phyloP scores from a whole-genome alignment of 129 eudicot genomes.

The Flaveria brownii region DNA sequence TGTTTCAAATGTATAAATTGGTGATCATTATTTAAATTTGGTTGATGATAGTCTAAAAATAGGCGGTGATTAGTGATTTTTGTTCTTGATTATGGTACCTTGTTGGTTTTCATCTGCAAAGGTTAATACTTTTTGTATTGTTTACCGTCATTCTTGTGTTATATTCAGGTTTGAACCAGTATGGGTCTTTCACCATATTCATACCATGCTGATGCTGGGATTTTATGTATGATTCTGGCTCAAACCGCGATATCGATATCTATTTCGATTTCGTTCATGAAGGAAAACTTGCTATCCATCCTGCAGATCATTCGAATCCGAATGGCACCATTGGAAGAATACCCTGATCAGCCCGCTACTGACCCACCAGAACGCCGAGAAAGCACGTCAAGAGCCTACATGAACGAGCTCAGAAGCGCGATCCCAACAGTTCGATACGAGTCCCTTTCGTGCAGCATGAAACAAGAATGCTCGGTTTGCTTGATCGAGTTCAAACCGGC shows the following conservation, averaged over 20 bases:
- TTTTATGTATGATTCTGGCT: conserved; percentile 65
- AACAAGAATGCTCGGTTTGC: conserved; percentile 84
- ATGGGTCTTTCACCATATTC: conserved; percentile 85
- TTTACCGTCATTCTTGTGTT: background rate
- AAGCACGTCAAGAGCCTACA: conserved; percentile 49
- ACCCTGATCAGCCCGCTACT: conserved; percentile 28
- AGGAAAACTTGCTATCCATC: conserved; percentile 53
- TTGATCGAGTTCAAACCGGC: conserved; percentile 66
- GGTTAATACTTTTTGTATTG: too few relatives aligned
- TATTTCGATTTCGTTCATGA: conserved; percentile 59
- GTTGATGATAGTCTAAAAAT: background rate
- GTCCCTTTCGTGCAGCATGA: conserved; percentile 35
- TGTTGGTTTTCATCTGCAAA: background rate
- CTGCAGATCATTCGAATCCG: conserved; percentile 62
- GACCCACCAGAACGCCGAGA: conserved; percentile 44
- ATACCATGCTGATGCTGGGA: conserved; percentile 67
- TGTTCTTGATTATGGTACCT: background rate
- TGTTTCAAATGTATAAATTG: background rate
- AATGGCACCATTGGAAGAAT: conserved; percentile 53
- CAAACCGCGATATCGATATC: conserved; percentile 72
- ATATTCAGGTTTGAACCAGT: conserved; percentile 41
- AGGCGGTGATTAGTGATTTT: background rate
- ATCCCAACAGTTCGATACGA: conserved; percentile 61
- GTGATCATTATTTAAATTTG: background rate
- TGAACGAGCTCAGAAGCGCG: conserved; percentile 60